Conservation (phyloP, 176 grass and related monocot genomes). For the Eremochloa ophiuroides region DNA sequence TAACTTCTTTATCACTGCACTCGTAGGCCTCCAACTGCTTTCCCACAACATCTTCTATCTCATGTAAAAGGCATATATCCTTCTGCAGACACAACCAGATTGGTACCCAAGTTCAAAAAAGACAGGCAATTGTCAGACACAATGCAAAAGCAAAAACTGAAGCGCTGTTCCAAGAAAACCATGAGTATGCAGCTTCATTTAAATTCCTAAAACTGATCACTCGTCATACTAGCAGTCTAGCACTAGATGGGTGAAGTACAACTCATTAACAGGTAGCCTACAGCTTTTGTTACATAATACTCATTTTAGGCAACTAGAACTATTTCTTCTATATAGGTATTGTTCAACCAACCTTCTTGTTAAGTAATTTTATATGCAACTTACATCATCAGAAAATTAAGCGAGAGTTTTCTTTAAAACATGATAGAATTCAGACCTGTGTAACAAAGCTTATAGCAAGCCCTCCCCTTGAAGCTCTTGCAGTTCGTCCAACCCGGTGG, state of each 20-base stretch:
- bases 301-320: neutral
- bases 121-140: neutral
- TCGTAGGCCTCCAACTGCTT: slow-evolving; percentile 54
- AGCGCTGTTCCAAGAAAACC: neutral
- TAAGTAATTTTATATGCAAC: neutral
- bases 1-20: slow-evolving; percentile 52
- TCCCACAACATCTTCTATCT: slow-evolving; percentile 71
- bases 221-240: neutral
- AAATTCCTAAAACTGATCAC: neutral
- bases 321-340: neutral
- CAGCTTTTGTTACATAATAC: neutral
- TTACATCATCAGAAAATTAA: neutral
- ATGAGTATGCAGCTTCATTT: neutral
- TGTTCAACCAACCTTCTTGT: neutral
- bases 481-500: slow-evolving; percentile 92
- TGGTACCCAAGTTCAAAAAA: neutral
- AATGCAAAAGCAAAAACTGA: slow-evolving; percentile 1
- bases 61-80: slow-evolving; percentile 81
- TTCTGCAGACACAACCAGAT: slow-evolving; percentile 43
- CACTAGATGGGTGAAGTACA: neutral
- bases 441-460: slow-evolving; percentile 84
- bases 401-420: neutral
- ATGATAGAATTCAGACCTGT: slow-evolving; percentile 44
- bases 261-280: neutral
- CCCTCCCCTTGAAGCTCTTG: slow-evolving; percentile 81